Base-by-base conservation (phyloP, 2,329 filamentous ascomycete species). In the Lecanicillium sp. region DNA sequence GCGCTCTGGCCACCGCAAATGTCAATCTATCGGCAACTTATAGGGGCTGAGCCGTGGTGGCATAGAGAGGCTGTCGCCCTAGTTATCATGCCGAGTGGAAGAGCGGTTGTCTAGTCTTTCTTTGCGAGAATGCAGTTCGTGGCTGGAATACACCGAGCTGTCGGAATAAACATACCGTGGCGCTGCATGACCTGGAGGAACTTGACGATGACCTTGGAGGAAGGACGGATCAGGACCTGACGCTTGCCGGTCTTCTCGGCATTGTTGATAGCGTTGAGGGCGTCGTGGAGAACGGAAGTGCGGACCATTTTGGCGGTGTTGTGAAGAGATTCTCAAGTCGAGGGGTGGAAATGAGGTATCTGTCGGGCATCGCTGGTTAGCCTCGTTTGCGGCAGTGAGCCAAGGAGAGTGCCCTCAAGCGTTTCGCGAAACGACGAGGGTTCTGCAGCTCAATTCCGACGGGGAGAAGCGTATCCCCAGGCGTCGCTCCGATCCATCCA, bases 221-320 rank as follows among this genome's bases (percentile, higher is more conserved):
- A 85, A 59, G 94, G 92, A 62, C 89, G 83, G 79, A 98, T 96
- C 69, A 98, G 65, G 66, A 97, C 92, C 77, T 98, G 92, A 65
- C 92, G 89, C 85, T 97, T 97, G 76, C 92, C 92, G 59, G 86
- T 78, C 85, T 98, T 97, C 82, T 98, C 94, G 79, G 92, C 92
- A 72, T 98, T 98, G 88, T 98, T 98, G 84, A 98, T 97, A 77
- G 81, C 78, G 71, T 95, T 95, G 63, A 96, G 85, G 67, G 87
- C 88, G 84, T 98, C 92, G 81, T 97, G 94, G 72, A 98, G 89
- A 64, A 97, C 92, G 69, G 88, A 95, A 63, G 92, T 97, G 77
- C 87, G 88, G 73, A 96, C 89, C 90, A 98, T 98, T 67, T 85
- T 96, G 80, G 66, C 81, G 79, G 77, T 75, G 52, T 64, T 59